Base-by-base conservation (phyloP, 2,329 filamentous ascomycete genomes). In the Aspergillus udagawae region DNA sequence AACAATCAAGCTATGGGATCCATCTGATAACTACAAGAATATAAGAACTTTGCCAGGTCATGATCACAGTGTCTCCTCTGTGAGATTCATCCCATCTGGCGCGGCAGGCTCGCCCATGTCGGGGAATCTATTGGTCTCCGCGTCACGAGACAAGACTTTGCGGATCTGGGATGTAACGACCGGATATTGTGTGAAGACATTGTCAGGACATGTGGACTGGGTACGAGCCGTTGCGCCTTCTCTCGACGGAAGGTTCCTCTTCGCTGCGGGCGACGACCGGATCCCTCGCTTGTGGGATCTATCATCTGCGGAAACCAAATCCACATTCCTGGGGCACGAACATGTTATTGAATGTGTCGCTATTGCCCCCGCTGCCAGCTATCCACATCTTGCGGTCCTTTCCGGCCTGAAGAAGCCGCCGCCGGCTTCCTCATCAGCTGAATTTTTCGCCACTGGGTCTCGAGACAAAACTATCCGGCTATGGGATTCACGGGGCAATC, bases 1-100 rank as follows among this genome's bases (percentile, higher is more conserved):
- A 48, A 96, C 91, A 2, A 96, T 97, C 76, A 96, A 96, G 74
- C 80, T 97, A 25, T 97, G 92, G 92, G 91, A 97, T 65, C 92
- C 93, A 1, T 84, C 86, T 47, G 89, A 96, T 70, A 90, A 94
- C 58, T 97, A 97, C 78, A 96, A 96, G 73, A 97, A 96, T 70
- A 96, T 96, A 56, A 85, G 92, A 52, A 97, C 92, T 1, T 80
- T 97, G 21, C 89, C 90, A 0, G 92, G 93, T 5, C 92, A 97
- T 74, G 92, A 97, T 66, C 93, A 97, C 73, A 94, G 88, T 63
- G 90, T 97, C 54, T 94, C 89, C 65, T 88, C 90, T 2, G 87
- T 97, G 32, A 87, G 92, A 7, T 97, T 97, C 71, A 88, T 96
- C 41, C 91, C 91, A 2, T 91, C 88, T 7, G 90, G 90, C 23